These are phyloP conservation scores for Verticillium dahliae DNA, from an alignment of 2,329 filamentous ascomycete genomes.

Conservation along the genomic window DNA sequence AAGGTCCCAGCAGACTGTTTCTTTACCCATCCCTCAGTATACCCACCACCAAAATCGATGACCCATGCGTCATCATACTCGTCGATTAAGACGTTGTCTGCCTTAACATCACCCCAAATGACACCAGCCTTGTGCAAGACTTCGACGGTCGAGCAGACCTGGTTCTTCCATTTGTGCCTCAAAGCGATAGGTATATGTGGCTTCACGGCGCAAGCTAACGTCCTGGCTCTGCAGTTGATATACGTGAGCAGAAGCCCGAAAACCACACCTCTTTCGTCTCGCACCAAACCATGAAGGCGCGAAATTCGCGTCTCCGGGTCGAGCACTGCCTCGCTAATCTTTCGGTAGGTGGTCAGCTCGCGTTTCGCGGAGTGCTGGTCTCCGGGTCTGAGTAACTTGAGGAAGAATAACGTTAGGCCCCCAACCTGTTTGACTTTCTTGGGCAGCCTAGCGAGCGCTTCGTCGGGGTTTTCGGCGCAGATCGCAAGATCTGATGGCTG, in stretches of 20 bases:
- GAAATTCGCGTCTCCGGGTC: constrained; percentile 6
- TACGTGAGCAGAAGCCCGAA: constrained; percentile 13
- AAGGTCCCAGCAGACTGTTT: too few species aligned
- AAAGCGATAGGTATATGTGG: not conserved
- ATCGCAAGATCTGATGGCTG: constrained; percentile 6
- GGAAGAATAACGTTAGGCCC: constrained; percentile 1
- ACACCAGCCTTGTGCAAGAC: constrained; percentile 14
- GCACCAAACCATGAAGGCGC: constrained; percentile 8
- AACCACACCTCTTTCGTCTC: constrained; percentile 1
- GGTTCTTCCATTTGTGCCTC: constrained; percentile 8
- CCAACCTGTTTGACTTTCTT: constrained; percentile 1
- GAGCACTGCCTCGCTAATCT: constrained; percentile 6
- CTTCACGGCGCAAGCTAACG: not conserved
- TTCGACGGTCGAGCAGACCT: constrained; percentile 11
- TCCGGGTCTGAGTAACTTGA: constrained; percentile 3
- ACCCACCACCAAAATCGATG: constrained; percentile 22
- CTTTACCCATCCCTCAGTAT: constrained; percentile 20
- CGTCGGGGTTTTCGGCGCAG: not conserved
- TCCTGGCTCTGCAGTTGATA: constrained; percentile 3
- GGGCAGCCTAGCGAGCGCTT: not conserved
- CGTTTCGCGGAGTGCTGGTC: constrained; percentile 1
- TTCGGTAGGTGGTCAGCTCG: constrained; percentile 10
- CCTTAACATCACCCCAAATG: constrained; percentile 22
- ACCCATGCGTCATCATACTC: constrained; percentile 20
- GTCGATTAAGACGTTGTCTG: constrained; percentile 22